Conservation (phyloP, 2,329 filamentous ascomycete genomes). For the Xylariaceae sp. region DNA sequence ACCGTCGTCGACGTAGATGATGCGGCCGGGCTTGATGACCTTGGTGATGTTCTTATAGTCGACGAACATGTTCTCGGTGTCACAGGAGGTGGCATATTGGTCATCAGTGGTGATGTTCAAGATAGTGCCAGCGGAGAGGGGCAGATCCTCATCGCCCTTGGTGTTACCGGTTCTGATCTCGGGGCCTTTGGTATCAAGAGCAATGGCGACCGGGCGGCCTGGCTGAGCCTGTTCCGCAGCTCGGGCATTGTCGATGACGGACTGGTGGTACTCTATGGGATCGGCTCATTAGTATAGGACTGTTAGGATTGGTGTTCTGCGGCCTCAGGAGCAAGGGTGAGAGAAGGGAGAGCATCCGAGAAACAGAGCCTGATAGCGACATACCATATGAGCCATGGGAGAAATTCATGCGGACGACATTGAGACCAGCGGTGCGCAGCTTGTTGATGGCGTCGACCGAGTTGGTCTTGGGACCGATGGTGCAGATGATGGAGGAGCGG, state of each 20-base stretch:
- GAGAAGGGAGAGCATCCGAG: too few relatives aligned
- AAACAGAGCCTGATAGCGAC: conserved; percentile 49
- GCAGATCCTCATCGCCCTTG: conserved; percentile 84
- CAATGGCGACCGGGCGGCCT: conserved; percentile 91
- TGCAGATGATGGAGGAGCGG: conserved; percentile 97
- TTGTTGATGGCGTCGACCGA: conserved; percentile 94
- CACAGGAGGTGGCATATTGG: conserved; percentile 76
- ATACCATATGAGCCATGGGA: conserved; percentile 75
- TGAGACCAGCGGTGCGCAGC: conserved; percentile 85
- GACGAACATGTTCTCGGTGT: conserved; percentile 95
- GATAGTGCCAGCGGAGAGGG: conserved; percentile 76
- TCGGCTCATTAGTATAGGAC: neutral
- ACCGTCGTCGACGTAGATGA: conserved; percentile 98
- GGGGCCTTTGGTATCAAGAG: conserved; percentile 69
- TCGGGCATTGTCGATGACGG: conserved; percentile 93
- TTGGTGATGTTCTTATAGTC: conserved; percentile 99
- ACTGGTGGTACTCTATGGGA: conserved; percentile 71
- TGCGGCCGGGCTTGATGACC: conserved; percentile 85
- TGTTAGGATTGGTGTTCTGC: neutral
- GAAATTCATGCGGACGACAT: conserved; percentile 99
- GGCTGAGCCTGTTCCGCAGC: conserved; percentile 72
- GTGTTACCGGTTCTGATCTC: conserved; percentile 62
- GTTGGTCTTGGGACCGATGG: conserved; percentile 99
- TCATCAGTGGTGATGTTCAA: conserved; percentile 98
- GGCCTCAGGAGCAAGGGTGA: too few relatives aligned